These are phyloP conservation scores for Aureobasidium mangrovei DNA, from an alignment of 2,329 filamentous ascomycete genomes.

Conservation along the genomic window DNA sequence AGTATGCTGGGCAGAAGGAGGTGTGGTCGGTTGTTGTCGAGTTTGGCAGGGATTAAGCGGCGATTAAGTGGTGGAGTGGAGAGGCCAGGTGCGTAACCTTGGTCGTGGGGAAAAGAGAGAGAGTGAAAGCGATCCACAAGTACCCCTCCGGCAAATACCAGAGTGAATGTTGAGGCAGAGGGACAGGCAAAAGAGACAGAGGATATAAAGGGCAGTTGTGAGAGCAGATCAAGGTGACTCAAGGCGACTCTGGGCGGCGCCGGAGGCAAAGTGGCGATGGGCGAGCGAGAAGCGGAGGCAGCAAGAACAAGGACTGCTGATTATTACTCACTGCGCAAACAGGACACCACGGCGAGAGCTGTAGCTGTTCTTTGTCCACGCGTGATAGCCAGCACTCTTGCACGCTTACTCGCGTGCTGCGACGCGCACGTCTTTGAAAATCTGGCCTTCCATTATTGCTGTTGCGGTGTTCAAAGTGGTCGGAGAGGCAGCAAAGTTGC, in stretches of 20 bases:
- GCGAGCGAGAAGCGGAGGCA: not conserved
- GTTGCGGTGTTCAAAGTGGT: not conserved
- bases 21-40: constrained; percentile 4
- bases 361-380: not conserved
- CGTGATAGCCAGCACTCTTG: not conserved
- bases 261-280: not conserved
- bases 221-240: not conserved
- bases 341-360: not conserved
- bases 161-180: not conserved
- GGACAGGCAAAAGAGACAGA: not conserved
- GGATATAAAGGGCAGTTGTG: not conserved
- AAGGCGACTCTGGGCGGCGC: not conserved
- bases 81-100: not conserved
- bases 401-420: constrained; percentile 4
- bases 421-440: not conserved
- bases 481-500: not conserved
- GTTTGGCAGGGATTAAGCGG: constrained; percentile 9
- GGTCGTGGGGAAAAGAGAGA: not conserved
- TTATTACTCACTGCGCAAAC: not conserved
- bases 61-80: constrained; percentile 1
- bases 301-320: not conserved
- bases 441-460: constrained; percentile 1
- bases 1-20: not conserved
- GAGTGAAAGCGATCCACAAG: not conserved
- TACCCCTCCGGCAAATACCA: not conserved